Conservation (phyloP, 495 filamentous ascomycete genomes). For the Podospora australis region DNA sequence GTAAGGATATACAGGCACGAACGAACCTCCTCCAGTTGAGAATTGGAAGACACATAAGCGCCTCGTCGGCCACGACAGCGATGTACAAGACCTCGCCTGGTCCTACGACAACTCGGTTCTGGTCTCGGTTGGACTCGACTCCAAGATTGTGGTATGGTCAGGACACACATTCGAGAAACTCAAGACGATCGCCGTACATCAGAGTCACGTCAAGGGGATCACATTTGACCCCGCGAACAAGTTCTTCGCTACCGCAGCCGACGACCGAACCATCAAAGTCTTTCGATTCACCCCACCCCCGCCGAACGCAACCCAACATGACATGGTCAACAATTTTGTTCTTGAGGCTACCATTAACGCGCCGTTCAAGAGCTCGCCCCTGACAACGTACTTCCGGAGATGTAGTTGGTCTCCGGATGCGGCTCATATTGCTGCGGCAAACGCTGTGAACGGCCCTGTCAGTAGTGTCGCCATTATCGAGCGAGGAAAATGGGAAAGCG, state of each 20-base stretch:
- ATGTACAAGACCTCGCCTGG: conserved; percentile 97
- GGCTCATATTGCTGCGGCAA: conserved; percentile 92
- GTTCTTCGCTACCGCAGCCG: conserved; percentile 96
- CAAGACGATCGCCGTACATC: conserved; percentile 82
- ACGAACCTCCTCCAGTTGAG: conserved; percentile 87
- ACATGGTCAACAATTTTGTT: conserved; percentile 91
- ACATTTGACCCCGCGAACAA: conserved; percentile 99
- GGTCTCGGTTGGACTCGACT: conserved; percentile 93
- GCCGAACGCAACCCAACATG: conserved; percentile 87
- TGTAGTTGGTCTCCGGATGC: conserved; percentile 98
- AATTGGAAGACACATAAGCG: conserved; percentile 93
- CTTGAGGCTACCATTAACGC: conserved; percentile 78
- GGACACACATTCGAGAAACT: conserved; percentile 97
- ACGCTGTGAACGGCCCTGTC: conserved; percentile 94
- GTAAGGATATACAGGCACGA: conserved; percentile 75
- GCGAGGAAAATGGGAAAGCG: conserved; percentile 85
- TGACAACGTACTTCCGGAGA: conserved; percentile 94
- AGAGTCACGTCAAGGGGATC: conserved; percentile 96
- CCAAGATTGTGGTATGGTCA: conserved; percentile 97
- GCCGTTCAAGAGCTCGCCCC: conserved; percentile 79
- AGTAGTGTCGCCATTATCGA: conserved; percentile 96
- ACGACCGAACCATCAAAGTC: conserved; percentile 94
- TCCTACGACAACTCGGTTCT: conserved; percentile 92
- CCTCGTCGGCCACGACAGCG: conserved; percentile 94
- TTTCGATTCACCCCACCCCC: conserved; percentile 87